Percentiles rank a stretch among this genome's conserved stretches.
Evolutionary conservation across 768 basidiomycete genomes (phyloP).

Genomic region (Suillus variegatus): DNA sequence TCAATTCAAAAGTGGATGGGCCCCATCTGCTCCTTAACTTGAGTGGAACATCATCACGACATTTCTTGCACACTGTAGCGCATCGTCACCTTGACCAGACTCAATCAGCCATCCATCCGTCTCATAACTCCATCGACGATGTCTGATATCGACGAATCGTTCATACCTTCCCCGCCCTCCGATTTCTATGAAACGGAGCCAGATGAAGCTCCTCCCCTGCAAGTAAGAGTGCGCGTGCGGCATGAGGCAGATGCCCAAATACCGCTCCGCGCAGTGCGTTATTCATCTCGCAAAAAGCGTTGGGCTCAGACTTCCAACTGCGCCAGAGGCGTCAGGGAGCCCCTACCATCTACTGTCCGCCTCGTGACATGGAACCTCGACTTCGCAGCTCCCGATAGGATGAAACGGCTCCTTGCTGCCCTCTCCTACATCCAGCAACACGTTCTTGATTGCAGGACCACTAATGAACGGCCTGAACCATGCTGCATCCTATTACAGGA

Average conservation of each 20-base stretch:
- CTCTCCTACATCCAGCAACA: conserved; percentile 57
- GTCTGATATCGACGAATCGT: conserved; percentile 32
- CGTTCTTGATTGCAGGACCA: conserved; percentile 47
- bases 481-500: conserved; percentile 75
- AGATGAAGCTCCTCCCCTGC: conserved; percentile 20
- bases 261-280: conserved; percentile 34
- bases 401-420: conserved; percentile 47
- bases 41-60: background rate
- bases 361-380: conserved; percentile 78
- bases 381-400: conserved; percentile 37
- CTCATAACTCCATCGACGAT: conserved; percentile 18
- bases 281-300: conserved; percentile 31
- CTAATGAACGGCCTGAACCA: conserved; percentile 48
- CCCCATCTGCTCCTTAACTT: background rate
- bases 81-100: background rate
- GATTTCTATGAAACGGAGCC: conserved; percentile 26
- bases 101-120: background rate
- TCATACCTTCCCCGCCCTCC: conserved; percentile 28
- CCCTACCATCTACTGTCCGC: conserved; percentile 46
- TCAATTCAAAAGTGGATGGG: background rate
- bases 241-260: conserved; percentile 25
- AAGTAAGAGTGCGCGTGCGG: conserved; percentile 7
- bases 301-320: conserved; percentile 37
- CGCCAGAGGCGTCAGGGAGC: conserved; percentile 34
- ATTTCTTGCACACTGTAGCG: background rate